phyloP scores from a whole-genome alignment of 2,329 filamentous ascomycete species.

The Moelleriella libera region DNA sequence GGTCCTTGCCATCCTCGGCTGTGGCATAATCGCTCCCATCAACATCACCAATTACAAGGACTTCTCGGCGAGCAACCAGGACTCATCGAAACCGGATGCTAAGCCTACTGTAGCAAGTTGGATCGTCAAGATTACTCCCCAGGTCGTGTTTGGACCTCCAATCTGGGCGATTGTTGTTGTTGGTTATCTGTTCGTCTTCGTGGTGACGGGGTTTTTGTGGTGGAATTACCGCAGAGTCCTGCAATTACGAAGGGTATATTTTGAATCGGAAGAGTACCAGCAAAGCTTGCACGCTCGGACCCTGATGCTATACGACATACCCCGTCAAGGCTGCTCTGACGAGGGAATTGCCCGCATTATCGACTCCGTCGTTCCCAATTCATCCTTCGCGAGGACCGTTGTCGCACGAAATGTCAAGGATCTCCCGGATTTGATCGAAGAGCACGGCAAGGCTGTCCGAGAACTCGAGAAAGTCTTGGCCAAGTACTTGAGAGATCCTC shows the following conservation, averaged over 20 bases:
- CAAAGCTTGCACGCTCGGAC: conserved; percentile 67
- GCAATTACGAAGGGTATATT: conserved; percentile 60
- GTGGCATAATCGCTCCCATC: conserved; percentile 66
- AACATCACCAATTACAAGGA: conserved; percentile 39
- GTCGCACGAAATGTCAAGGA: conserved; percentile 88
- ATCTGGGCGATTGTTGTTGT: conserved; percentile 48
- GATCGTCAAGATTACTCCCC: conserved; percentile 47
- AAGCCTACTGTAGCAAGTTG: conserved; percentile 16
- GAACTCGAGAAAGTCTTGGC: conserved; percentile 72
- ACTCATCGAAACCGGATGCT: too few species aligned
- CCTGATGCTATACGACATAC: conserved; percentile 70
- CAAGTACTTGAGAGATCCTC: conserved; percentile 81
- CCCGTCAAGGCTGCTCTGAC: conserved; percentile 60
- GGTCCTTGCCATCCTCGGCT: conserved; percentile 56
- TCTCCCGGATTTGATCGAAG: conserved; percentile 68
- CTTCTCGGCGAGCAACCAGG: too few species aligned
- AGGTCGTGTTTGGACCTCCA: conserved; percentile 33
- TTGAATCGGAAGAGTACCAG: conserved; percentile 79
- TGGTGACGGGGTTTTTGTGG: conserved; percentile 74
- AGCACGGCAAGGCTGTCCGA: conserved; percentile 70
- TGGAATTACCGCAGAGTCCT: conserved; percentile 71
- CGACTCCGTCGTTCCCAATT: conserved; percentile 64
- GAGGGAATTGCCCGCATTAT: conserved; percentile 79
- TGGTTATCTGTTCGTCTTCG: conserved; percentile 54
- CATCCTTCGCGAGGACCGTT: conserved; percentile 64